Evolutionary conservation across 2,329 filamentous ascomycete species (phyloP).

Genomic region (Penicillium sp.): DNA sequence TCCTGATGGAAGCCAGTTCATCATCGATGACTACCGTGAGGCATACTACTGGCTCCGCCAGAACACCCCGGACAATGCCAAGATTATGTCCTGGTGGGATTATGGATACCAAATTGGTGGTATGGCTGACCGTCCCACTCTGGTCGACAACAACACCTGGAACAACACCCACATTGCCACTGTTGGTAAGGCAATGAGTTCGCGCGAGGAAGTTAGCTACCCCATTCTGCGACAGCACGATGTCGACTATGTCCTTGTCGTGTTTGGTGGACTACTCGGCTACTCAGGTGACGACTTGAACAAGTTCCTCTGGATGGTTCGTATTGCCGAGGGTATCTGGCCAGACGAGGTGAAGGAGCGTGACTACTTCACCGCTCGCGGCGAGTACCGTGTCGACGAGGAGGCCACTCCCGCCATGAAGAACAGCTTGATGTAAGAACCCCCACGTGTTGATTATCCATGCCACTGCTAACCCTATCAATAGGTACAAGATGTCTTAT

Average conservation of each 20-base stretch:
- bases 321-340: slow-evolving; percentile 99
- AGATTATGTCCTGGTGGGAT: slow-evolving; percentile 99
- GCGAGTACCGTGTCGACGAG: slow-evolving; percentile 94
- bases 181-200: slow-evolving; percentile 98
- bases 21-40: slow-evolving; percentile 98
- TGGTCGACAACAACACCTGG: slow-evolving; percentile 99
- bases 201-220: slow-evolving; percentile 95
- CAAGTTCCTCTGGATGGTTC: slow-evolving; percentile 99
- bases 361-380: slow-evolving; percentile 88
- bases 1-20: slow-evolving; percentile 93
- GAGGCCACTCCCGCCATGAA: slow-evolving; percentile 94
- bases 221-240: slow-evolving; percentile 98
- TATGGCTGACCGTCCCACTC: slow-evolving; percentile 94
- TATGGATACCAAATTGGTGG: slow-evolving; percentile 99
- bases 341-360: slow-evolving; percentile 98
- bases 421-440: slow-evolving; percentile 93
- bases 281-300: slow-evolving; percentile 99
- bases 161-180: slow-evolving; percentile 99
- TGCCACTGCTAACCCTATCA: slow-evolving; percentile 20
- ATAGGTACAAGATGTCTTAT: slow-evolving; percentile 99
- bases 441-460: not conserved
- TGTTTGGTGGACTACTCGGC: slow-evolving; percentile 91
- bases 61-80: slow-evolving; percentile 91
- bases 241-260: slow-evolving; percentile 96
- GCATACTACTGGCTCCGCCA: slow-evolving; percentile 99